These are phyloP conservation scores for Amanita polypyramis DNA, from an alignment of 768 basidiomycete genomes.

Conservation along the genomic window DNA sequence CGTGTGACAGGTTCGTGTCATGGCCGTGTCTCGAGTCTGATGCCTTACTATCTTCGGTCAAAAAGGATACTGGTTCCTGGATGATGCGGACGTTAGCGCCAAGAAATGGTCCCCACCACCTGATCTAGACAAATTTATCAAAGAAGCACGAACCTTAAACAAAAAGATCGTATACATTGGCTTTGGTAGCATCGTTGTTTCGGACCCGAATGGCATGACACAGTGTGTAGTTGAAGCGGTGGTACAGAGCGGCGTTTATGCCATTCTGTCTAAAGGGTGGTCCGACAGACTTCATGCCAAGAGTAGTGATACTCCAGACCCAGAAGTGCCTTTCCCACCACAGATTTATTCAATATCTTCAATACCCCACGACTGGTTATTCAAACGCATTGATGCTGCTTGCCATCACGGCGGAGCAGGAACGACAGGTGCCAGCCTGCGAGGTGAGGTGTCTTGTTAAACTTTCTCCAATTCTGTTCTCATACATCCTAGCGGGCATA, in stretches of 20 bases:
- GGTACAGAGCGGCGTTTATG: conserved; percentile 74
- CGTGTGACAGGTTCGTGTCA: conserved; percentile 62
- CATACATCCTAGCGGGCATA: conserved; percentile 54
- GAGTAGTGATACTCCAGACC: conserved; percentile 44
- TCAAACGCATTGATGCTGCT: conserved; percentile 87
- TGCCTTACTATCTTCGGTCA: not conserved
- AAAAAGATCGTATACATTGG: conserved; percentile 97
- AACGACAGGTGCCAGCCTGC: conserved; percentile 87
- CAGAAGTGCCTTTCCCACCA: conserved; percentile 60
- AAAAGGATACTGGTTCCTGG: conserved; percentile 93
- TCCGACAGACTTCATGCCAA: conserved; percentile 79
- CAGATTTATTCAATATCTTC: conserved; percentile 81
- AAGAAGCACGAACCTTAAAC: conserved; percentile 55
- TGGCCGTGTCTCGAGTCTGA: not conserved
- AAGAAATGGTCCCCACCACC: conserved; percentile 86
- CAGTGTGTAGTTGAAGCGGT: conserved; percentile 85
- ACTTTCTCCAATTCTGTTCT: not conserved
- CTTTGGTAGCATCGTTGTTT: conserved; percentile 95
- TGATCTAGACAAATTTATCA: conserved; percentile 75
- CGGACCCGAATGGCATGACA: conserved; percentile 90
- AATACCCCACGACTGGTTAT: conserved; percentile 94
- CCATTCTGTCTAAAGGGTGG: conserved; percentile 97
- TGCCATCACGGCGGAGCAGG: conserved; percentile 98
- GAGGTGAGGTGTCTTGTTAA: conserved; percentile 43
- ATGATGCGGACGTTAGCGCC: conserved; percentile 81